phyloP scores from a whole-genome alignment of 768 basidiomycete genomes.

The Melanogaster broomeanus region DNA sequence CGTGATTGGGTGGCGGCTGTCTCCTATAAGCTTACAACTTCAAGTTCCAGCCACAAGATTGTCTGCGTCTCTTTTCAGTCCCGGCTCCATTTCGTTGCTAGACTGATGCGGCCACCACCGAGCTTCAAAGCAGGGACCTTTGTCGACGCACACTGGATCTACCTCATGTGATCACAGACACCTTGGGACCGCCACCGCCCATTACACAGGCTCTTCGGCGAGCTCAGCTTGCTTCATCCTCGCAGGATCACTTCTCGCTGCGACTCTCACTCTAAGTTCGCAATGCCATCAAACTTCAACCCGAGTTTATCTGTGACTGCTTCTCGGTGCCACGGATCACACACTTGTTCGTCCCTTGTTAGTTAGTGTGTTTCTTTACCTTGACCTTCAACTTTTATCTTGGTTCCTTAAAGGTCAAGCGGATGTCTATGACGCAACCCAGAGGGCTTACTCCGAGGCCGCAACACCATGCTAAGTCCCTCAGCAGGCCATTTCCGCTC shows the following conservation, averaged over 20 bases:
- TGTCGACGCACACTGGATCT: too few relatives aligned
- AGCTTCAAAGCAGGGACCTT: too few relatives aligned
- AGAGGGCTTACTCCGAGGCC: conserved; percentile 62
- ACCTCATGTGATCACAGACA: conserved; percentile 6
- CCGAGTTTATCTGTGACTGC: conserved; percentile 53
- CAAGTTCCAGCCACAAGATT: too few relatives aligned
- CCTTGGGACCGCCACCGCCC: conserved; percentile 17
- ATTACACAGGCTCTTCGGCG: conserved; percentile 31
- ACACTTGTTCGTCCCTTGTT: conserved; percentile 30
- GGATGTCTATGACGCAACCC: conserved; percentile 69
- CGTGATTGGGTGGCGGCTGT: too few relatives aligned
- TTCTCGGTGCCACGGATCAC: conserved; percentile 45
- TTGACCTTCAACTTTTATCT: not conserved
- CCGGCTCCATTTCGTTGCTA: too few relatives aligned
- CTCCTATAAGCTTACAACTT: too few relatives aligned
- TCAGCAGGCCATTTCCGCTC: conserved; percentile 60
- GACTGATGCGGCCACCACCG: too few relatives aligned
- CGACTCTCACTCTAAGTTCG: conserved; percentile 20
- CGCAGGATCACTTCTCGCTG: conserved; percentile 19
- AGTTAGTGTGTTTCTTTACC: not conserved
- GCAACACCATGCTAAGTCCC: conserved; percentile 73
- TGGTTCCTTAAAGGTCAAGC: conserved; percentile 72
- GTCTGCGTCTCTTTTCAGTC: too few relatives aligned
- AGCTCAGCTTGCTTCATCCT: conserved; percentile 29
- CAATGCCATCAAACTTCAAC: conserved; percentile 37